Base-by-base conservation (phyloP, 2,329 filamentous ascomycete genomes). In the Biscogniauxia marginata region DNA sequence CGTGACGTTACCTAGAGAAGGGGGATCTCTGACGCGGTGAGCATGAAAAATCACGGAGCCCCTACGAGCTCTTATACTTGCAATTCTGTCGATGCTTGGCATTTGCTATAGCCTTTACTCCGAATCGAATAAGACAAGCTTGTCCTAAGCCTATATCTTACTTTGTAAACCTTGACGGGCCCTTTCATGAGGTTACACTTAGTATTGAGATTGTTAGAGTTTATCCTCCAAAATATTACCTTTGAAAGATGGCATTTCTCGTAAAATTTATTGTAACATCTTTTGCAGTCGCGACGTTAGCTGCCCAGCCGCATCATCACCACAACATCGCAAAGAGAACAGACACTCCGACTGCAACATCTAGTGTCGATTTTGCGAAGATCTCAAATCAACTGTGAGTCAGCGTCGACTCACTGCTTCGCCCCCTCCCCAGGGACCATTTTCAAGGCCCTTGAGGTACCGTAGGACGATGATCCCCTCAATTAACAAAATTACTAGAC, bases 301-400 rank as follows among this genome's bases (percentile, higher is more conserved):
- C 44, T 43, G 39, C 25, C 23, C 45, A 23, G 43, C 50, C 44
- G 20, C 50, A 47, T n/a, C 39, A 48, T n/a, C 50, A 46, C 7
- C 44, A 53, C 44, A 20, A 53, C 16, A 23, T 20, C 24, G 50
- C 50, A 19, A 46, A 47, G 50, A 6, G 44, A 18, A 53, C 39
- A 6, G 44, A 53, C 2, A 43, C 44, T 11, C 50, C 44, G 4
- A 53, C 50, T 7, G 11, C 50, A 23, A 46, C 50, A 19, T 30
- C 39, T 4, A 34, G 20, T 7, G 19, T 53, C 11, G 50, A 53
- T 22, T 47, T 21, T 19, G 50, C 43, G 8, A 53, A 53, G 20
- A 45, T 53, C 4, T 53, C 50, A 3, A 23, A 34, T 7, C 50
- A 53, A 21, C 19, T 53, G 50, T 53, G 46, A 46, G 50, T 25